Evolutionary conservation across 345 rosid genomes (phyloP), one percentile per base, ranked within the genome.

Genomic region (Mercurialis annua): DNA sequence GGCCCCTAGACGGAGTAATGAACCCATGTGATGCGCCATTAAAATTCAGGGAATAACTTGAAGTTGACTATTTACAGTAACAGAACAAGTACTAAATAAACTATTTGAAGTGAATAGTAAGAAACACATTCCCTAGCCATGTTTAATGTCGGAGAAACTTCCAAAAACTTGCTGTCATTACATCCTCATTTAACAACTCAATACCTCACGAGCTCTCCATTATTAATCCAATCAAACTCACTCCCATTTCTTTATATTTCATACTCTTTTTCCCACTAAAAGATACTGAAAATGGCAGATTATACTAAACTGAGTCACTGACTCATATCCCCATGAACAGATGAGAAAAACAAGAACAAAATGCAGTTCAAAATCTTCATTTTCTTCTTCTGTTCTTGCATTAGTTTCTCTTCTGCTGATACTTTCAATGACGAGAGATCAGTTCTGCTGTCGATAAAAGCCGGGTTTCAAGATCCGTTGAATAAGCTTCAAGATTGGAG

Each of bases 401-500:
- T 84, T 67, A 76, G 74, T 66, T 70, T 63, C 66, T 71, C 49
- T 68, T 75, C 54, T 66, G 73, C 54, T 66, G 87, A 83, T 27
- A 80, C 74, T 54, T 40, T 73, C 49, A 70, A 52, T 47, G 82
- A 81, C 2, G 86, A 93, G 70, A 74, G 72, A 18, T 79, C 80
- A 4, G 84, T 85, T 69, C 73, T 93, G 69, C 69, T 87, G 9
- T 80, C 89, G 1, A 68, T 88, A 33, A 90, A 90, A 75, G 65
- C 82, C 21, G 71, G 81, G 64, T 82, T 93, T 34, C 9, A 74
- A 9, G 94, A 93, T 83, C 90, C 97, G 3, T 73, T 80, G 18
- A 71, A 82, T 59, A 75, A 67, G 63, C 94, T 93, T 59, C 73
- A 51, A 31, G 92, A 89, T 59, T 93, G 98, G 98, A 85, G 71